A percentile compares a stretch with the other conserved stretches of the same genome.
Evolutionary conservation across 2,329 filamentous ascomycete species (phyloP).

Genomic region (Cordyceps fumosorosea): DNA sequence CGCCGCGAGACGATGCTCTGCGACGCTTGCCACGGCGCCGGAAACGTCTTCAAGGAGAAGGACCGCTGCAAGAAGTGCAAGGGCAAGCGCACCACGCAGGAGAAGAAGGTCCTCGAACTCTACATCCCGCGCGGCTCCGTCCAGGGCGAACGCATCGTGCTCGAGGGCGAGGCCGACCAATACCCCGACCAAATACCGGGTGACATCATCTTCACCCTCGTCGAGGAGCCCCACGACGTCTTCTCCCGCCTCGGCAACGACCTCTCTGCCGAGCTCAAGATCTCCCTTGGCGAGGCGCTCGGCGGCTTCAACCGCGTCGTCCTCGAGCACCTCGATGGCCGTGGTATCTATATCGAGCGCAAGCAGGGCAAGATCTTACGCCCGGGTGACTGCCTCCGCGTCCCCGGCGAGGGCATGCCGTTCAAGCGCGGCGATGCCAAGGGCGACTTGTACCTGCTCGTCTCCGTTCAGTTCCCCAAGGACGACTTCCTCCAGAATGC

Average conservation of each 20-base stretch:
- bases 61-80: slow-evolving; percentile 99
- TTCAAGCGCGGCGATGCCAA: slow-evolving; percentile 74
- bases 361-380: slow-evolving; percentile 75
- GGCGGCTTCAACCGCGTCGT: slow-evolving; percentile 87
- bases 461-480: slow-evolving; percentile 84
- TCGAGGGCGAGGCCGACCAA: slow-evolving; percentile 93
- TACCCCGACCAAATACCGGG: slow-evolving; percentile 81
- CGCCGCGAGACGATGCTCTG: slow-evolving; percentile 75
- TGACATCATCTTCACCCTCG: slow-evolving; percentile 84
- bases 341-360: slow-evolving; percentile 77
- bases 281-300: slow-evolving; percentile 78
- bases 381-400: slow-evolving; percentile 78
- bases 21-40: slow-evolving; percentile 77
- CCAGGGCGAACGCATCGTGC: slow-evolving; percentile 82
- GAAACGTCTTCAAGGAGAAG: slow-evolving; percentile 86
- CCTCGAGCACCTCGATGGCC: slow-evolving; percentile 84
- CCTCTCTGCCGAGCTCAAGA: slow-evolving; percentile 70
- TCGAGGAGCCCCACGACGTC: slow-evolving; percentile 71
- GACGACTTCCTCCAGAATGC: slow-evolving; percentile 74
- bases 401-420: slow-evolving; percentile 91
- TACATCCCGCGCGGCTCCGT: slow-evolving; percentile 86
- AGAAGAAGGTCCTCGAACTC: slow-evolving; percentile 91
- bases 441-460: slow-evolving; percentile 80
- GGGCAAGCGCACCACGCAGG: slow-evolving; percentile 76
- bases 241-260: slow-evolving; percentile 83